Base-by-base conservation (phyloP, 2,329 filamentous ascomycete genomes). In the Mycosphaerelloides madeirae region DNA sequence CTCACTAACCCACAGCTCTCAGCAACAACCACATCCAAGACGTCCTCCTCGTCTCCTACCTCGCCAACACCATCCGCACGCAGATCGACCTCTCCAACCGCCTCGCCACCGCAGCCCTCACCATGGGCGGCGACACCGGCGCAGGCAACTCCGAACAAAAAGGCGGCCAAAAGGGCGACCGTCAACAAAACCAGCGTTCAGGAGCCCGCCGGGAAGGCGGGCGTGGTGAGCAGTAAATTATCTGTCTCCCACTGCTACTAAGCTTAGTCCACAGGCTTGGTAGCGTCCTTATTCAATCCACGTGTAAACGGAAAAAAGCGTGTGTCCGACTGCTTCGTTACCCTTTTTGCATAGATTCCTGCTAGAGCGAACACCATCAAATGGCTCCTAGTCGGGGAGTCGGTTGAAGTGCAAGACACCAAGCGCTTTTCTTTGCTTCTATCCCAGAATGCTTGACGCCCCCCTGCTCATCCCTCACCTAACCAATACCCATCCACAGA, bases 21-120 rank as follows among this genome's bases (percentile, higher is more conserved):
- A 81, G 78, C 81, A 98, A 98, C 81, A 95, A 95, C 77, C 93
- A 98, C 75, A 89, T 98, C 70, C 93, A 98, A 75, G 93, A 98
- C 68, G 90, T 98, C 50, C 83, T 98, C 56, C 90, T 97, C 69
- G 90, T 98, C 61, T 95, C 89, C 57, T 98, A 98, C 76, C 80
- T 98, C 55, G 89, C 93, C 68, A 98, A 97, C 78, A 96, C 89
- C 56, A 95, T 97, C 72, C 88, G 91, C 69, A 97, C 91, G 58
- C 93, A 98, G 76, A 96, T 98, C 74, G 93, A 97, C 65, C 82
- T 98, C 48, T 95, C 90, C 55, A 95, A 97, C 78, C 82, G 91
- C 54, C 76, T 98, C 63, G 91, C 91, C 42, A 93, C 72, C 8
- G 73, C 73, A 7, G 70, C 73, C 3, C 66, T 76, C 35, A 75